phyloP scores from a whole-genome alignment of 1,139 yeast species.

The Diutina pseudorugosa region DNA sequence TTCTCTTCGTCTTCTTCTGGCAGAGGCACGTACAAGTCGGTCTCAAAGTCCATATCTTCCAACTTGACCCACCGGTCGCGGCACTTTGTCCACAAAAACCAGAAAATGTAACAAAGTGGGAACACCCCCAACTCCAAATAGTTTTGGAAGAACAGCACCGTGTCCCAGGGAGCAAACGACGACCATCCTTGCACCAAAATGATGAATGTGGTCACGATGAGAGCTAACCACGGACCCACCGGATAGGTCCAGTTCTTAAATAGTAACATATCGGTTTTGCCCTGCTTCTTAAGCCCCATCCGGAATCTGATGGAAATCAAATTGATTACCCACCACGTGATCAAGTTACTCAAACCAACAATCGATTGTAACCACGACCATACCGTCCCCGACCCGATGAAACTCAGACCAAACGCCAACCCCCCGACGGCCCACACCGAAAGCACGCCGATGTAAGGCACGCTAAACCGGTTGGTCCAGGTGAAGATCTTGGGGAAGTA shows the following conservation, averaged over 20 bases:
- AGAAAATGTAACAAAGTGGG: slow-evolving; percentile 21
- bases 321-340: slow-evolving; percentile 32
- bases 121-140: slow-evolving; percentile 28
- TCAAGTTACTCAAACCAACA: slow-evolving; percentile 31
- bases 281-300: slow-evolving; percentile 24
- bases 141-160: slow-evolving; percentile 21
- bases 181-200: slow-evolving; percentile 35
- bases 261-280: slow-evolving; percentile 21
- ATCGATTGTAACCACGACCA: slow-evolving; percentile 35
- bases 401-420: slow-evolving; percentile 28
- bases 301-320: slow-evolving; percentile 28
- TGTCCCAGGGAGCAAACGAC: slow-evolving; percentile 38
- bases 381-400: slow-evolving; percentile 30
- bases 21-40: slow-evolving; percentile 42
- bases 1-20: slow-evolving; percentile 34
- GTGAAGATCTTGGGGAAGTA: slow-evolving; percentile 27
- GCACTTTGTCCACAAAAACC: slow-evolving; percentile 11
- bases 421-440: slow-evolving; percentile 27
- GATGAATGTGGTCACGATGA: slow-evolving; percentile 19
- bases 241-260: slow-evolving; percentile 33
- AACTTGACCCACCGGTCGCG: slow-evolving; percentile 24
- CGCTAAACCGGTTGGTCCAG: slow-evolving; percentile 20
- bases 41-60: slow-evolving; percentile 51
- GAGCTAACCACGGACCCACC: slow-evolving; percentile 28
- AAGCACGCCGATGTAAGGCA: slow-evolving; percentile 29